Evolutionary conservation across 306 rosid species (phyloP).

Genomic region (Glycine tomentella): DNA sequence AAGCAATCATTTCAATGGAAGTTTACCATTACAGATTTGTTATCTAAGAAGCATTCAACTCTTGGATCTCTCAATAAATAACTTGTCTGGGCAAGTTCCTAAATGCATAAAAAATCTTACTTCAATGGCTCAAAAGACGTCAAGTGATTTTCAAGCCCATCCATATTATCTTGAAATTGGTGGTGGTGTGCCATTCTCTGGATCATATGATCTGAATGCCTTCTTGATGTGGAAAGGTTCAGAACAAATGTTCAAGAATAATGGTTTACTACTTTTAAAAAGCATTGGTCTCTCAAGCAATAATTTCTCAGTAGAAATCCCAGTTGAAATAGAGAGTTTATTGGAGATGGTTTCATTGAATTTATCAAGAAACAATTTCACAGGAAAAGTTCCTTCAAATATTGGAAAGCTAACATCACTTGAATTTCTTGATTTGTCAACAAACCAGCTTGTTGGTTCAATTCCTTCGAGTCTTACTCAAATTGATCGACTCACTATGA

Average conservation of each 20-base stretch:
- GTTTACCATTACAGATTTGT: slow-evolving; percentile 7
- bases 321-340: not conserved
- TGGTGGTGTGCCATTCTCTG: too few relatives aligned
- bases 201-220: not conserved
- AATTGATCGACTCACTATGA: not conserved
- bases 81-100: not conserved
- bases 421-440: not conserved
- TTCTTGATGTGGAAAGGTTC: slow-evolving; percentile 43
- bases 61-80: not conserved
- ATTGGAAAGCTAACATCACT: not conserved
- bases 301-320: not conserved
- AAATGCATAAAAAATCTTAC: not conserved
- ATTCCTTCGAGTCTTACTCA: slow-evolving; percentile 4
- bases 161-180: too few relatives aligned
- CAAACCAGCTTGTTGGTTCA: not conserved
- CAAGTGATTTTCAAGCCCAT: not conserved
- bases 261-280: not conserved
- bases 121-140: not conserved
- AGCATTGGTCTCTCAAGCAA: not conserved
- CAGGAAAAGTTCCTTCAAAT: not conserved
- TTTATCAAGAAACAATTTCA: slow-evolving; percentile 42
- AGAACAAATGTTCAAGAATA: not conserved
- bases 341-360: slow-evolving; percentile 26
- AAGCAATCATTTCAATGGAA: not conserved
- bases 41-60: not conserved